Evolutionary conservation across 495 filamentous ascomycete genomes (phyloP).

Genomic region (Neurospora cerealis): DNA sequence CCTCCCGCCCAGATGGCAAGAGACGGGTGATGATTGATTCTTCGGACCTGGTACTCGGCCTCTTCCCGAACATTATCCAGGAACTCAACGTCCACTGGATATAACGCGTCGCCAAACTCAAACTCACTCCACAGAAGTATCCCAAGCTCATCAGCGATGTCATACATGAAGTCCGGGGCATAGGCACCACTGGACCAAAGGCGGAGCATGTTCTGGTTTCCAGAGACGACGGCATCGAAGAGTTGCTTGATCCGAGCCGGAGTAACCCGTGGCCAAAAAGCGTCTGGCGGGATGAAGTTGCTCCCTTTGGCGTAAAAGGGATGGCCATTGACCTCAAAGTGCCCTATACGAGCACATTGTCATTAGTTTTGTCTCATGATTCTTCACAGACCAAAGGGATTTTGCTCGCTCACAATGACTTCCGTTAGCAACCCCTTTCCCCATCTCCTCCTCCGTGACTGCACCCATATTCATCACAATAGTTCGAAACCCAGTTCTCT

Average conservation of each 20-base stretch:
- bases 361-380: background rate
- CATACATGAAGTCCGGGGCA: slow-evolving; percentile 57
- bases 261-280: slow-evolving; percentile 57
- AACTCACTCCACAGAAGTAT: slow-evolving; percentile 62
- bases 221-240: slow-evolving; percentile 46
- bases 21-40: slow-evolving; percentile 57
- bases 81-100: slow-evolving; percentile 46
- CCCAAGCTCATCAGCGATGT: slow-evolving; percentile 55
- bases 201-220: slow-evolving; percentile 62
- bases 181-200: slow-evolving; percentile 59
- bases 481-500: slow-evolving; percentile 55
- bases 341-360: slow-evolving; percentile 13
- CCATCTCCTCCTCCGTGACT: slow-evolving; percentile 48
- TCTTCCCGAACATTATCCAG: slow-evolving; percentile 50
- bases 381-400: background rate
- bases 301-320: slow-evolving; percentile 60
- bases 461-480: slow-evolving; percentile 53
- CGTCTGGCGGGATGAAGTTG: slow-evolving; percentile 58
- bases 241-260: slow-evolving; percentile 41
- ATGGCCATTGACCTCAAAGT: slow-evolving; percentile 60
- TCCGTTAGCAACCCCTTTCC: slow-evolving; percentile 46
- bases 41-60: slow-evolving; percentile 51
- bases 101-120: slow-evolving; percentile 54
- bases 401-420: slow-evolving; percentile 40
- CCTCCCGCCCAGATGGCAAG: slow-evolving; percentile 59